A percentile compares a stretch with the other conserved stretches of the same genome.
phyloP scores from a whole-genome alignment of 192 early-diverging fungal species.

The Funneliformis geosporum region DNA sequence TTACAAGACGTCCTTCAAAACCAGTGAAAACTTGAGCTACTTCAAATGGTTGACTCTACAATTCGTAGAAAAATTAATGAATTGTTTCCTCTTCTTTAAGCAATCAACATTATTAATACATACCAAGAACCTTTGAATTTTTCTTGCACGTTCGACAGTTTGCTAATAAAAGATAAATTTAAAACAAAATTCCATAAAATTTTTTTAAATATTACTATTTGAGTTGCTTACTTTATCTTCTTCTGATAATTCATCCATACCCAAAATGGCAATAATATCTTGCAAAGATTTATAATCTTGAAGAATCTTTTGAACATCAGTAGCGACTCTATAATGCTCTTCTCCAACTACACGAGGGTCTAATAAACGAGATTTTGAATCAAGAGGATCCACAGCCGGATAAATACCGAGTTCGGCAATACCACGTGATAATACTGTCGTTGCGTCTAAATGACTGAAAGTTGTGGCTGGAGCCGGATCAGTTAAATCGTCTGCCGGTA shows the following conservation, averaged over 20 bases:
- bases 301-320: conserved; percentile 91
- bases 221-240: conserved; percentile 73
- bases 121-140: conserved; percentile 95
- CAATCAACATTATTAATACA: not conserved
- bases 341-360: conserved; percentile 96
- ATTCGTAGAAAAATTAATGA: not conserved
- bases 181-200: not conserved
- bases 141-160: conserved; percentile 98
- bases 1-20: conserved; percentile 93
- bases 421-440: conserved; percentile 97
- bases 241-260: conserved; percentile 99
- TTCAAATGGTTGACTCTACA: conserved; percentile 89
- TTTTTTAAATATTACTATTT: not conserved
- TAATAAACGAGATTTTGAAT: conserved; percentile 97
- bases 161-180: conserved; percentile 43
- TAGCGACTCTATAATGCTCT: conserved; percentile 94
- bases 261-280: conserved; percentile 99
- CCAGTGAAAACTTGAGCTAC: conserved; percentile 98
- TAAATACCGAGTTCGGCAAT: conserved; percentile 99
- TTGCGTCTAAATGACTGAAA: conserved; percentile 99
- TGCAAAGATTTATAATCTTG: conserved; percentile 99
- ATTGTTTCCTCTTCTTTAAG: not conserved
- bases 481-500: conserved; percentile 99
- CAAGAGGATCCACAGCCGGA: conserved; percentile 97
- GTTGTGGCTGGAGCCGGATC: conserved; percentile 99